Base-by-base conservation (phyloP, 768 basidiomycete genomes). In the Harrya chromipes region DNA sequence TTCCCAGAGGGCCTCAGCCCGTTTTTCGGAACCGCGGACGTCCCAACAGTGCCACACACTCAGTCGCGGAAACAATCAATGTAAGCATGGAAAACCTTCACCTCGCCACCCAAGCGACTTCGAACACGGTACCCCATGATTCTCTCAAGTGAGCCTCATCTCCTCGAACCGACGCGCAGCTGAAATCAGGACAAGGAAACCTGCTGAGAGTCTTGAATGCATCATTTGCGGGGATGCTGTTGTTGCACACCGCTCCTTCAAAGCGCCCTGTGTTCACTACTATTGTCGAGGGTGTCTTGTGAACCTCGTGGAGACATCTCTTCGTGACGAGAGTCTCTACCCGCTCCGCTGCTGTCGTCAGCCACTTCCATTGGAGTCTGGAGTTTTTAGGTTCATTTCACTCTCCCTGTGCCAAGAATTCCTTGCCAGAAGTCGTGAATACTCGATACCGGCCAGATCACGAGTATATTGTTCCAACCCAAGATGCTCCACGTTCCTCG, bases 401-500 rank as follows among this genome's bases (percentile, higher is more conserved):
- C 0, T 40, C 3, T 40, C 52, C 36, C 56, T 74, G 37, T 61
- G 47, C 23, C 16, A n/a, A 4, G 54, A 58, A 12, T 78, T 81
- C 46, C 55, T 72, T 5, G 52, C 50, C 34, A 84, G 82, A 60
- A 50, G 64, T 4, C 46, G 49, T 5, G 83, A 85, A 60, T 81
- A 77, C 54, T 63, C 67, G 6, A 73, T 70, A 1, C 69, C 72
- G 0, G 56, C 70, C 0, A 57, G 60, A 17, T 57, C 75, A 20
- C 71, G 84, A 6, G 57, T 84, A 4, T 85, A 84, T 52, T 75
- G 74, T 41, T 70, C 74, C n/a, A 69, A 59, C 4, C 66, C 73
- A 5, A 70, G 71, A 1, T 84, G 82, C 55, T 82, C 82, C 19
- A 37, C 63, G 0, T 85, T 84, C 62, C 67, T 84, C 12, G 80